Percentiles rank a stretch among this genome's conserved stretches.
Conservation (phyloP, 1,284 basidiomycete genomes). For the Wallemia mellicola region DNA sequence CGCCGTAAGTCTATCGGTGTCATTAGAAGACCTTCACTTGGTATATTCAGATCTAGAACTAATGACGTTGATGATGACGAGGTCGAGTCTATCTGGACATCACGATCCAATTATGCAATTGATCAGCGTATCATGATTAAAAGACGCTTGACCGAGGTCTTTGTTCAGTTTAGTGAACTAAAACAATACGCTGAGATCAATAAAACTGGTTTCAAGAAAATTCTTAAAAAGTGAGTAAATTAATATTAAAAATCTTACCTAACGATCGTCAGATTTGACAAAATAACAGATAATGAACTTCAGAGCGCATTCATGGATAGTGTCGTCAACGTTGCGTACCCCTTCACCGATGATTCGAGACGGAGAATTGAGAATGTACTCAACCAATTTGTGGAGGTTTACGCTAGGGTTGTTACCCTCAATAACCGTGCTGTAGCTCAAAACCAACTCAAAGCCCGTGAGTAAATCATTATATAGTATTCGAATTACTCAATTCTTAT, state of each 20-base stretch:
- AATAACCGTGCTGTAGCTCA: constrained; percentile 41
- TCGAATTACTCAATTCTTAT: constrained; percentile 12
- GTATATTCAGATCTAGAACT: background rate
- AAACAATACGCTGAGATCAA: constrained; percentile 84
- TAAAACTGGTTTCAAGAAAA: constrained; percentile 79
- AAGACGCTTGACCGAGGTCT: constrained; percentile 61
- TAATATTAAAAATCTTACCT: background rate
- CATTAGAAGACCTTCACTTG: background rate
- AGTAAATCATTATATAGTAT: constrained; percentile 39
- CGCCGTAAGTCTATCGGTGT: background rate
- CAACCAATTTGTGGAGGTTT: constrained; percentile 34
- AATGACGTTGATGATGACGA: constrained; percentile 6
- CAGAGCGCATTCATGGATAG: constrained; percentile 54
- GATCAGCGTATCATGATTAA: constrained; percentile 76
- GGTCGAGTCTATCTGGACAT: constrained; percentile 32
- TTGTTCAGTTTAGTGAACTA: constrained; percentile 51
- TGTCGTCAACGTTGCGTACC: constrained; percentile 33
- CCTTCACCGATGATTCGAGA: constrained; percentile 36
- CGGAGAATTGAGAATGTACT: constrained; percentile 33
- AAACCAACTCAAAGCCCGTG: constrained; percentile 44
- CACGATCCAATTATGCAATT: constrained; percentile 52
- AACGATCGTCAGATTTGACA: constrained; percentile 41
- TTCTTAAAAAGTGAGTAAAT: constrained; percentile 55
- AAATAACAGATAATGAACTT: constrained; percentile 60
- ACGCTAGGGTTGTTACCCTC: constrained; percentile 56